Percentiles rank a stretch among this genome's conserved stretches.
Conservation (phyloP, 192 early-diverging fungal species). For the Geranomyces michiganensis region DNA sequence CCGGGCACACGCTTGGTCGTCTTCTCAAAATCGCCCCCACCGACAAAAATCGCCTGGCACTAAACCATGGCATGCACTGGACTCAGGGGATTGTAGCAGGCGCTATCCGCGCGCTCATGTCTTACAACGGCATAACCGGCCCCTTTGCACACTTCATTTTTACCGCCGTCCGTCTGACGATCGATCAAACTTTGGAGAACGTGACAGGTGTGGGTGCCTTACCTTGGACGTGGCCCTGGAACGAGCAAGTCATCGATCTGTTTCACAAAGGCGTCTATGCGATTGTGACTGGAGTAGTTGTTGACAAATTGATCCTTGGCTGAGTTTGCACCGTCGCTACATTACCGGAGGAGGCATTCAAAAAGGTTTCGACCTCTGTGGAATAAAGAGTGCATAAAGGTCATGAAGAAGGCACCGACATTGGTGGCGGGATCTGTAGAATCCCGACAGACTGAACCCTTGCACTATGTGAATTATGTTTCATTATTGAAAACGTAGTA, state of each 20-base stretch:
- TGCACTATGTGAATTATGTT: no score
- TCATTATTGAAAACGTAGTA: no score
- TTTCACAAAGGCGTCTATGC: slow-evolving; percentile 15
- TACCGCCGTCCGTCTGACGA: slow-evolving; percentile 10
- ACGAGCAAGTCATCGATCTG: slow-evolving; percentile 16
- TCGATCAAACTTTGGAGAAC: slow-evolving; percentile 25
- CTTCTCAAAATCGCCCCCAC: background rate
- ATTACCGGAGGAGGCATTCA: no score
- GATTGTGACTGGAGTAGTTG: slow-evolving; percentile 8
- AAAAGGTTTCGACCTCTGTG: no score
- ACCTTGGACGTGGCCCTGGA: slow-evolving; percentile 26
- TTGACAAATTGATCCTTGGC: background rate
- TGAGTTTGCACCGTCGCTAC: no score
- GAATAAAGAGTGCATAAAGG: no score
- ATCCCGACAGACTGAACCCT: no score
- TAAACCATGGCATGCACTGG: slow-evolving; percentile 24
- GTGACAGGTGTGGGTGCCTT: slow-evolving; percentile 17
- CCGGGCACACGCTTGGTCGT: slow-evolving; percentile 9
- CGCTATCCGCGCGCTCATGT: slow-evolving; percentile 12
- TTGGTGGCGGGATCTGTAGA: no score
- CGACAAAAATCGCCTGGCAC: background rate
- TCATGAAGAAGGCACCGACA: no score
- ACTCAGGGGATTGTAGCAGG: slow-evolving; percentile 12
- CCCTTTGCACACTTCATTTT: slow-evolving; percentile 12
- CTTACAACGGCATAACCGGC: slow-evolving; percentile 15